Conservation (phyloP, 2,329 filamentous ascomycete species). For the Colletotrichum tamarilloi region DNA sequence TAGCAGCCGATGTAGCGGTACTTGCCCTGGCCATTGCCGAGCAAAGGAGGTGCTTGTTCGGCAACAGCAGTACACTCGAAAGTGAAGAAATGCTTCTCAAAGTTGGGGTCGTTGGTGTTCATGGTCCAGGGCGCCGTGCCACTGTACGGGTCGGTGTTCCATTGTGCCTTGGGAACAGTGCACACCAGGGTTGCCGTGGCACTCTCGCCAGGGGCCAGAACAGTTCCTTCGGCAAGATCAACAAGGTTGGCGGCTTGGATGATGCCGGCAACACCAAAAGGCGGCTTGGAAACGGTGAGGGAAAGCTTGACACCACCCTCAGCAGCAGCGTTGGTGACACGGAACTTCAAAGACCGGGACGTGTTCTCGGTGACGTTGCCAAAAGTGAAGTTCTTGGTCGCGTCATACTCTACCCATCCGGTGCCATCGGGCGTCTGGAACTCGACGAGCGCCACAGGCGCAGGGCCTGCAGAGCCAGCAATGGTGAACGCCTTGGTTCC, state of each 20-base stretch:
- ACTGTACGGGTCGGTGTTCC: slow-evolving; percentile 63
- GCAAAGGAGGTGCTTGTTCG: slow-evolving; percentile 63
- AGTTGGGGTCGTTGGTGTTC: slow-evolving; percentile 64
- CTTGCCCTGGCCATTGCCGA: slow-evolving; percentile 54
- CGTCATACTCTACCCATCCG: slow-evolving; percentile 60
- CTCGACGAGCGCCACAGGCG: slow-evolving; percentile 62
- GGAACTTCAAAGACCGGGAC: slow-evolving; percentile 58
- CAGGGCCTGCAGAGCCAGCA: slow-evolving; percentile 59
- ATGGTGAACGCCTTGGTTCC: slow-evolving; percentile 61
- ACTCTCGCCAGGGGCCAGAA: slow-evolving; percentile 60
- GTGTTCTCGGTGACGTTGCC: slow-evolving; percentile 66
- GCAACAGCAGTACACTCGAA: slow-evolving; percentile 64
- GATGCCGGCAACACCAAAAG: slow-evolving; percentile 65
- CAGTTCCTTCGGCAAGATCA: slow-evolving; percentile 67
- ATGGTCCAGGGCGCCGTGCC: slow-evolving; percentile 65
- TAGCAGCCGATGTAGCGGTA: slow-evolving; percentile 67
- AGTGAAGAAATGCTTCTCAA: slow-evolving; percentile 63
- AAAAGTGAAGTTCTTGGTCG: slow-evolving; percentile 60
- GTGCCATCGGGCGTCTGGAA: slow-evolving; percentile 64
- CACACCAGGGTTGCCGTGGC: slow-evolving; percentile 65
- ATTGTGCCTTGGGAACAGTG: slow-evolving; percentile 65
- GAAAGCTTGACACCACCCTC: slow-evolving; percentile 59
- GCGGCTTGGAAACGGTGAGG: slow-evolving; percentile 70
- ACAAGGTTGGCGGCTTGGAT: slow-evolving; percentile 65
- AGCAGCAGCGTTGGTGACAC: slow-evolving; percentile 63